Percentiles rank a stretch among this genome's conserved stretches.
Conservation (phyloP, 768 basidiomycete species). For the Cystobasidium onofrii region DNA sequence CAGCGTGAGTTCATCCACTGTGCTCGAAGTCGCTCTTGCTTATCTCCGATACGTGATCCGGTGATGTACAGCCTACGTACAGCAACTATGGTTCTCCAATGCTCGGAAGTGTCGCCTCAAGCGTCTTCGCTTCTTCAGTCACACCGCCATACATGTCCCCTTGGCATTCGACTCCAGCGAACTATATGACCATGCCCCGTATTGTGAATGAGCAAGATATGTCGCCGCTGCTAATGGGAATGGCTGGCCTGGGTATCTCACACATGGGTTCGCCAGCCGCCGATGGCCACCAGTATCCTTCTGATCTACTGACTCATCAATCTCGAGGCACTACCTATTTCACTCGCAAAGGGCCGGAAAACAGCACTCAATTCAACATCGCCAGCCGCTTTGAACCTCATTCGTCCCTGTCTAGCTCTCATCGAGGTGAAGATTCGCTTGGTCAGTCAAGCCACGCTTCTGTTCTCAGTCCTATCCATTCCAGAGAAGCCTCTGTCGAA, state of each 20-base stretch:
- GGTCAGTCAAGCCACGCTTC: constrained; percentile 14
- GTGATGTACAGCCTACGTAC: background rate
- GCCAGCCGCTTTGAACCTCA: background rate
- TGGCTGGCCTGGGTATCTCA: background rate
- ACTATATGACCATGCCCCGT: background rate
- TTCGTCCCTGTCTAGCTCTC: background rate
- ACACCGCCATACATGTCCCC: background rate
- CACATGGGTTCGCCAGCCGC: background rate
- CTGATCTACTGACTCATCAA: background rate
- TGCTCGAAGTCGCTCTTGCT: too few relatives aligned
- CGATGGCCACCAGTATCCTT: background rate
- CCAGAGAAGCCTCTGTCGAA: constrained; percentile 4
- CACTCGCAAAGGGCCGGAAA: background rate
- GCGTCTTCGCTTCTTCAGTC: background rate
- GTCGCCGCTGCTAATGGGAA: background rate
- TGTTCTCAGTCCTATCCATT: constrained; percentile 7
- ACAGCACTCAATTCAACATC: background rate
- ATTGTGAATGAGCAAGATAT: background rate
- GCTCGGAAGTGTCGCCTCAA: background rate
- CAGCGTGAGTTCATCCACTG: background rate
- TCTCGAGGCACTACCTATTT: background rate
- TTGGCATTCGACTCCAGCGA: background rate
- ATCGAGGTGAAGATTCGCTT: background rate
- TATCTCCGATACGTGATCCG: background rate
- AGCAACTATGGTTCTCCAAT: background rate